Percentiles rank a stretch among this genome's conserved stretches.
Conservation (phyloP, 176 grass and related monocot genomes). For the Chloris gayana region DNA sequence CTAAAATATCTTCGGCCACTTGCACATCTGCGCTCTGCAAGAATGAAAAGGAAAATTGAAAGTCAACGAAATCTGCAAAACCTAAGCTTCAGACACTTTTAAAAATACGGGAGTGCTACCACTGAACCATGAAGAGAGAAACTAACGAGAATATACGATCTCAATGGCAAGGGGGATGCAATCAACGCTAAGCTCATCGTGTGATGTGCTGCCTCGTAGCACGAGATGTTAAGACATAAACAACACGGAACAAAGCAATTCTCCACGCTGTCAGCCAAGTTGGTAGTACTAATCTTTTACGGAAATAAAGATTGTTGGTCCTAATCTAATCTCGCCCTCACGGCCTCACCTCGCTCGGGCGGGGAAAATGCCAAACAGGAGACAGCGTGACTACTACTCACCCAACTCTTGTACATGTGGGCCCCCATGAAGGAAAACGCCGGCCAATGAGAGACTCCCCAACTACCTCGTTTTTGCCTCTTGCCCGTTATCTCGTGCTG, state of each 20-base stretch:
- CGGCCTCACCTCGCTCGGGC: too few relatives aligned
- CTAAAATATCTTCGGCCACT: not conserved
- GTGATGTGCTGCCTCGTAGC: not conserved
- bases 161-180: not conserved
- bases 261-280: not conserved
- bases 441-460: not conserved
- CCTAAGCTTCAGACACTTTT: too few relatives aligned
- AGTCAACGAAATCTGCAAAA: not conserved
- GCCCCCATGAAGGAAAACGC: too few relatives aligned
- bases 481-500: not conserved
- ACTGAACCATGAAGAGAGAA: not conserved
- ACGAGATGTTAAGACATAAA: not conserved
- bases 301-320: too few relatives aligned
- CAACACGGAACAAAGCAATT: not conserved
- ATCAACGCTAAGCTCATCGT: slow-evolving; percentile 5
- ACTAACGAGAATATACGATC: not conserved
- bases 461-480: not conserved
- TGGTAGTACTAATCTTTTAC: too few relatives aligned
- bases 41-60: not conserved
- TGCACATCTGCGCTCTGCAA: too few relatives aligned
- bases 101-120: not conserved
- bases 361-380: not conserved
- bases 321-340: not conserved
- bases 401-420: not conserved
- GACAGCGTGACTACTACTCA: not conserved